Evolutionary conservation across 495 filamentous ascomycete genomes (phyloP).

Genomic region (Aspergillus egyptiacus): DNA sequence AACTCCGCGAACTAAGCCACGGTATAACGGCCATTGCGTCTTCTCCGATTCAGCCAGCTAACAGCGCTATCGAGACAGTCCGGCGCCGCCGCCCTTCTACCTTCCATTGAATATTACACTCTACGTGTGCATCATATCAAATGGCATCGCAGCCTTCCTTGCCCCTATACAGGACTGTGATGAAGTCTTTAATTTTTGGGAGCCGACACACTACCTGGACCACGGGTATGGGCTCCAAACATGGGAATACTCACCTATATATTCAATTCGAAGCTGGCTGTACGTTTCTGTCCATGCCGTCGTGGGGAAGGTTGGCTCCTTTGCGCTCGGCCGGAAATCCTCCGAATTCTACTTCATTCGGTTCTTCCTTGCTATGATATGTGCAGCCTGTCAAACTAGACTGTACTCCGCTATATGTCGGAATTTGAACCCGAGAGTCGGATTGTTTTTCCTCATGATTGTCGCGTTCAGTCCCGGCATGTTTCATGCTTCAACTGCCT

Average conservation of each 20-base stretch:
- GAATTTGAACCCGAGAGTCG: constrained; percentile 71
- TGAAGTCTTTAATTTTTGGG: constrained; percentile 99
- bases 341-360: constrained; percentile 86
- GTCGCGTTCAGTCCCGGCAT: constrained; percentile 78
- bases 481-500: constrained; percentile 83
- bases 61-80: constrained; percentile 24
- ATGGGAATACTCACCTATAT: constrained; percentile 98
- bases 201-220: constrained; percentile 88
- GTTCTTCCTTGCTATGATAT: constrained; percentile 62
- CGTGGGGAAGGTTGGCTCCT: constrained; percentile 56
- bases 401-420: constrained; percentile 71
- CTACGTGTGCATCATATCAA: constrained; percentile 67
- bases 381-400: constrained; percentile 72
- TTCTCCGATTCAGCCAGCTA: constrained; percentile 1
- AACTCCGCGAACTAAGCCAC: constrained; percentile 25
- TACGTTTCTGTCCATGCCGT: constrained; percentile 83
- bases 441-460: constrained; percentile 71
- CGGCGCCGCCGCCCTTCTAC: constrained; percentile 52
- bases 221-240: constrained; percentile 94
- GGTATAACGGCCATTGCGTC: constrained; percentile 20
- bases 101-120: constrained; percentile 69
- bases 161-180: constrained; percentile 97
- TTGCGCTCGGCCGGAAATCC: constrained; percentile 53
- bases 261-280: constrained; percentile 92
- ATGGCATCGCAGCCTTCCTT: constrained; percentile 70